Evolutionary conservation across 1,284 basidiomycete species (phyloP), one percentile per base, ranked within the genome.

Genomic region (Cutaneotrichosporon sp.): DNA sequence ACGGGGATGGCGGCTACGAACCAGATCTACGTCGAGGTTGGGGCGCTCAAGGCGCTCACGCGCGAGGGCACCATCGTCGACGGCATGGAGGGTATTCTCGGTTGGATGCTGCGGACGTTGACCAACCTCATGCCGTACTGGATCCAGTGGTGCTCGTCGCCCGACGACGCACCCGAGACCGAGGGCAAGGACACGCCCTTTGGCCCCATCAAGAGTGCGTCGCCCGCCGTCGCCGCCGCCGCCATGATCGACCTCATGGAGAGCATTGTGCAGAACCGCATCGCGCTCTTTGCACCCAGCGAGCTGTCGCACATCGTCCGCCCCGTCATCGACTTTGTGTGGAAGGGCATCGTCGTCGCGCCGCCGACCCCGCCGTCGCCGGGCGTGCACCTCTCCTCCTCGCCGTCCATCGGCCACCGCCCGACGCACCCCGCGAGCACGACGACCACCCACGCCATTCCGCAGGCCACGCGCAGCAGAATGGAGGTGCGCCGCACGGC

Each of bases 21-120:
- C 45, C 68, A 74, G 51, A 65, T 75, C 34, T 72, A 66, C 47
- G 74, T 74, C 18, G 68, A 75, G 58, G 70, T 75, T 2, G 72
- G 65, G 1, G 72, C 74, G 1, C 64, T 78, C 49, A 74, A 71
- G 47, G 69, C 72, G 1, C 63, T 78, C 42, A 74, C 72, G 0
- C 73, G 70, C 36, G 68, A 71, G 38, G 76, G 76, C 5, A 58
- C 63, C 0, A 55, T 67, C 13, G 70, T 74, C 3, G 67, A 71
- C 22, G 70, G 71, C 11, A 63, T 74, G 54, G 67, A 68, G 1
- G 76, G 76, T 2, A 60, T 78, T 34, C 67, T 76, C 4, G 74
- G 73, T 2, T 74, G 73, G 69, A 59, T 74, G 25, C 49, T 75
- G 9, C 52, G 59, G 14, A 60, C 63, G 22, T 45, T 76, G 13